Base-by-base conservation (phyloP, 1,284 basidiomycete genomes). In the Apiotrichum laibachii region DNA sequence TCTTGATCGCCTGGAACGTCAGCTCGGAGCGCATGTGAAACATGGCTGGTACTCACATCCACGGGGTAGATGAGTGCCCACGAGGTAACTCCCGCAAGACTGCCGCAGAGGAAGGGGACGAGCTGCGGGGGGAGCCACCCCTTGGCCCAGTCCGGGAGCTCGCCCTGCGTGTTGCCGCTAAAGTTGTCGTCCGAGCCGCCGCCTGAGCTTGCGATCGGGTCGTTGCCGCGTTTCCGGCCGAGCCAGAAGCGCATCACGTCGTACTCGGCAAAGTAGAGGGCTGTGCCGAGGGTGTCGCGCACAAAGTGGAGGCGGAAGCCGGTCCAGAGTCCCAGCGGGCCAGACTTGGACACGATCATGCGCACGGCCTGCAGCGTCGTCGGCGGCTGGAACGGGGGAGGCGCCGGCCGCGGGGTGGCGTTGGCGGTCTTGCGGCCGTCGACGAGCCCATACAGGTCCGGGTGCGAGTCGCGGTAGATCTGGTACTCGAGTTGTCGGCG, bases 401-500 rank as follows among this genome's bases (percentile, higher is more conserved):
- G 31, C 9, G 40, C 50, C 7, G 59, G 44, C 19, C 42, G 31
- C 12, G 49, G 19, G 0, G 53, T 18, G 8, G 45, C 34, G 2
- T 35, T 43, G 0, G 51, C 19, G 19, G 52, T 49, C 31, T 54
- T 40, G 15, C 44, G 16, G 6, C 46, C 47, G 8, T 46, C 26
- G 5, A 35, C 43, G n/a, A 8, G 65, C 4, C 56, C 61, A 47
- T 66, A 73, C 19, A 66, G 50, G 35, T 67, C 64, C 5, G 72
- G 72, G 51, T 73, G 72, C 7, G 68, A 66, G 56, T 75, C 75
- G 5, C 72, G 66, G 59, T 72, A 77, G 61, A 98, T 98, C 50
- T 90, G 86, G 71, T 90, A 98, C 78, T 98, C 95, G 52, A 99
- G 81, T 71, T 99, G 94, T 66, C 92, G 82, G 62, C 91, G 87